Percentiles rank a stretch among this genome's conserved stretches.
Conservation (phyloP, 768 basidiomycete genomes). For the Lentinula boryana region DNA sequence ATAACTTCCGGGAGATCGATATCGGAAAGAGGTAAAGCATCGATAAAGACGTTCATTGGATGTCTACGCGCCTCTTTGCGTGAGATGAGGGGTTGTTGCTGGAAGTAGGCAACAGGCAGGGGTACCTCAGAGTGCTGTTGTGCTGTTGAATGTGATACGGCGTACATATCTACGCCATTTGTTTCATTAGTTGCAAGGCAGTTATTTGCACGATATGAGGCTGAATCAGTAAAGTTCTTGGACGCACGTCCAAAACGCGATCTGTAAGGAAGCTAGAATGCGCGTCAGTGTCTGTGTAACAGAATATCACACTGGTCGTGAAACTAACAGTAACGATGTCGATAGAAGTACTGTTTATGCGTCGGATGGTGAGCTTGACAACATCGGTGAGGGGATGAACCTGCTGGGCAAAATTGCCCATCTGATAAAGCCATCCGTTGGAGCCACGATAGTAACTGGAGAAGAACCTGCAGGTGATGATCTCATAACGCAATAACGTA, state of each 20-base stretch:
- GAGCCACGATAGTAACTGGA: slow-evolving; percentile 34
- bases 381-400: slow-evolving; percentile 45
- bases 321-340: slow-evolving; percentile 40
- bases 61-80: slow-evolving; percentile 27
- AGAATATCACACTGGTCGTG: background rate
- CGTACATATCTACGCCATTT: slow-evolving; percentile 40
- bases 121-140: background rate
- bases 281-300: background rate
- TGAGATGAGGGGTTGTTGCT: slow-evolving; percentile 32
- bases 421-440: slow-evolving; percentile 33
- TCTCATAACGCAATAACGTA: background rate
- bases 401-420: slow-evolving; percentile 51
- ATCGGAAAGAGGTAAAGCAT: slow-evolving; percentile 37
- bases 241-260: slow-evolving; percentile 43
- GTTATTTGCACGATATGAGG: slow-evolving; percentile 46
- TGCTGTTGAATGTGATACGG: slow-evolving; percentile 6
- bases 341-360: slow-evolving; percentile 26
- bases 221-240: slow-evolving; percentile 40
- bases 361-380: slow-evolving; percentile 41
- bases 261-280: slow-evolving; percentile 47
- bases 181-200: slow-evolving; percentile 42
- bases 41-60: slow-evolving; percentile 42
- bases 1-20: slow-evolving; percentile 28
- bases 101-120: slow-evolving; percentile 27
- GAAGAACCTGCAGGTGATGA: slow-evolving; percentile 30